Base-by-base conservation (phyloP, 164 flowering plant genomes). In the Piper betle region DNA sequence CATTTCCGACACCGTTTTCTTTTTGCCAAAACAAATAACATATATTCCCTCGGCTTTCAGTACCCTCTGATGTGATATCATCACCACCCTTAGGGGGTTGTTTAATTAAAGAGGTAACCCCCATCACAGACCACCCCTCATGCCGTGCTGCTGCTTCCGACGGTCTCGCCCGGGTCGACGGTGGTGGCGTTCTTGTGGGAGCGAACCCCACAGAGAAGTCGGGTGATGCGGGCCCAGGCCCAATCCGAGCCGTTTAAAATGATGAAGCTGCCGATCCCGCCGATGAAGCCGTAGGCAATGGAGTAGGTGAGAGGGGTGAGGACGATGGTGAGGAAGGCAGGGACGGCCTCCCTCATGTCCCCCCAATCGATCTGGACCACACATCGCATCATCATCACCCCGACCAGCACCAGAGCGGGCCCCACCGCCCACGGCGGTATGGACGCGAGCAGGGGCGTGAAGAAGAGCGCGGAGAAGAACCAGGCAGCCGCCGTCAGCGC, bases 381-480 rank as follows among this genome's bases (percentile, higher is more conserved):
- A n/a, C 85, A 71, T 67, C 68, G 82, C 97, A 91, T 91, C 97
- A 91, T 91, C 83, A 91, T 12, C 18, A 88, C 96, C 12, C 97
- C 96, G 11, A 91, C 97, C 60, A 86, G 60, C 2, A 91, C 77
- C 85, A 88, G 61, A 65, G 98, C 95, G 62, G 96, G 91, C 16
- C 95, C 98, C 61, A 91, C 95, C 56, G 98, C 98, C 96, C 98
- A 91, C 48, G 96, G 69, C 48, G 98, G 98, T 6, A 88, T 88
- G 18, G 95, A 85, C 7, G 98, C 93, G 71, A 91, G 64, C 59
- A 91, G 46, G 42, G 98, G 98, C 72, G 98, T 88, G 62, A 91
- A 77, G 73, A 91, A 88, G 17, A 91, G 71, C 4, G 96, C 82
- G 59, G 84, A 53, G 46, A 82, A 71, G 62, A 91, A 91, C 40